Evolutionary conservation across 768 basidiomycete genomes (phyloP), one percentile per base, ranked within the genome.

Genomic region (Calocera cornea): DNA sequence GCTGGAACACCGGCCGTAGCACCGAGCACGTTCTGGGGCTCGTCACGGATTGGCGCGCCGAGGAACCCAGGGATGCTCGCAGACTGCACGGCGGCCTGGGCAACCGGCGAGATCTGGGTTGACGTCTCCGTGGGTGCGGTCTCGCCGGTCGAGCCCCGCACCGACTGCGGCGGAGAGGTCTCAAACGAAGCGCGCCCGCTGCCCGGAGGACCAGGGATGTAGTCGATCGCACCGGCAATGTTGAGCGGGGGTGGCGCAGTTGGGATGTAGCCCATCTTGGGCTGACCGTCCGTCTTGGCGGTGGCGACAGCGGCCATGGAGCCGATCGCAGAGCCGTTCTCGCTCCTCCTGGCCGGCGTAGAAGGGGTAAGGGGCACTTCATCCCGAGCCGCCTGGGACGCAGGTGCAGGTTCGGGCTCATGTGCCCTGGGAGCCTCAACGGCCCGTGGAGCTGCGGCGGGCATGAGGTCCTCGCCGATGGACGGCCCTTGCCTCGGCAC

Each of bases 161-260:
- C 60, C 66, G 66, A 63, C 65, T 63, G 44, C 38, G 72, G 70
- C 65, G 70, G 68, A 66, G 68, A 63, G n/a, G 69, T 75, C 73
- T 76, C 74, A 73, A 73, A 72, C 68, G 75, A 75, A 22, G 31
- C 65, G 34, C 34, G 24, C 60, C 64, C 68, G 40, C 44, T 41
- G n/a, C 41, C 24, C 31, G 65, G 31, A 66, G 68, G 50, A 11
- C 47, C 33, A 31, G 68, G 64, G 5, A 63, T 64, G 36, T 33
- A 47, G 33, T 67, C 66, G 22, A 44, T 41, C 34, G 38, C 66
- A 27, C 54, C 64, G 24, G 49, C 36, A 16, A 63, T 36, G 8
- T 36, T 67, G 49, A 63, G 33, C 38, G 31, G 50, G 27, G 47
- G 66, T 27, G 47, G 66, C 27, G 50, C 63, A 34, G 34, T 63